These are phyloP conservation scores for Coprinopsis cinerea DNA, from an alignment of 768 basidiomycete species.

Conservation along the genomic window DNA sequence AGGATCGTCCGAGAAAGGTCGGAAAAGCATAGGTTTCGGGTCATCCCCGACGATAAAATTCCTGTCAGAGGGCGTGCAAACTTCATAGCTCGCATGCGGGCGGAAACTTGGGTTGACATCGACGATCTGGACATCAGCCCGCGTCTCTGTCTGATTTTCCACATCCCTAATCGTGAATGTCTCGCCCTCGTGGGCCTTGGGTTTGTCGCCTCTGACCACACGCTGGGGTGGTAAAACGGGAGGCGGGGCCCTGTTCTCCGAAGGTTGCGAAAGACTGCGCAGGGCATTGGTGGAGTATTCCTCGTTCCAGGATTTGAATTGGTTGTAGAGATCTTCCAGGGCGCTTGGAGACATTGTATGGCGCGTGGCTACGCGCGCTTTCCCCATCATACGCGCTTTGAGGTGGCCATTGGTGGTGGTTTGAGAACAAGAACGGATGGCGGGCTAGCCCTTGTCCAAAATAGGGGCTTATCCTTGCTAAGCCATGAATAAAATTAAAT, in stretches of 20 bases:
- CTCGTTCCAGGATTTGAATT: background rate
- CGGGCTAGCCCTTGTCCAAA: too few species aligned
- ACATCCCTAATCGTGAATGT: background rate
- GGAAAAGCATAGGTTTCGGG: slow-evolving; percentile 47
- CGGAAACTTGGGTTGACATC: background rate
- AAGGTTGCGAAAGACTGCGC: background rate
- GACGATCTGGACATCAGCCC: background rate
- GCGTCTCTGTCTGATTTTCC: too few species aligned
- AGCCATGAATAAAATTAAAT: too few species aligned
- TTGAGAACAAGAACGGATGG: too few species aligned
- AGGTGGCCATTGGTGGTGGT: too few species aligned
- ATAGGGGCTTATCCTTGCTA: too few species aligned
- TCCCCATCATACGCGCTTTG: background rate
- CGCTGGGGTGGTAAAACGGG: background rate
- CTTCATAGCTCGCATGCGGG: slow-evolving; percentile 43
- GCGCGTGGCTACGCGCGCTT: background rate
- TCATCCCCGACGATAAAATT: slow-evolving; percentile 56
- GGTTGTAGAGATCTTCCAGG: background rate
- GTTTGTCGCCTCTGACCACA: too few species aligned
- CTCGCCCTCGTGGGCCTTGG: background rate
- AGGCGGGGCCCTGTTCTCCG: background rate
- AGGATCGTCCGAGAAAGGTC: slow-evolving; percentile 60
- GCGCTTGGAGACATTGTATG: background rate
- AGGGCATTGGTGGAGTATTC: background rate
- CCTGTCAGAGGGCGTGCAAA: slow-evolving; percentile 43